Evolutionary conservation across 805 yeast genomes (phyloP).

Genomic region (Candida alai): DNA sequence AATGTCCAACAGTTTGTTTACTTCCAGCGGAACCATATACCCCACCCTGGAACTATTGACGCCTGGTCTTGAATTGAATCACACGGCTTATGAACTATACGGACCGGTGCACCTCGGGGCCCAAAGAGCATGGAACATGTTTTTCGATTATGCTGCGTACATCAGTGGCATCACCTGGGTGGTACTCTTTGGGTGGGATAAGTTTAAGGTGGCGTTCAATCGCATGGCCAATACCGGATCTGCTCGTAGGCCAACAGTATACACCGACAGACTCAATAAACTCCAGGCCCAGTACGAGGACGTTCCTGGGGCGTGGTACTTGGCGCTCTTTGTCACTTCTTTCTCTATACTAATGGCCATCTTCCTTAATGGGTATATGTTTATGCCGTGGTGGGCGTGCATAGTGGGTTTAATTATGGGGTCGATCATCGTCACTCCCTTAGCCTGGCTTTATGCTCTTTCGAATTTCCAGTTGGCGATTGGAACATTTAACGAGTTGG

Average conservation of each 20-base stretch:
- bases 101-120: constrained; percentile 48
- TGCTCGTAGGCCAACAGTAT: too few relatives aligned
- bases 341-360: constrained; percentile 31
- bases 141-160: constrained; percentile 52
- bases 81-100: constrained; percentile 40
- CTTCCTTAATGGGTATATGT: constrained; percentile 29
- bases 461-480: constrained; percentile 51
- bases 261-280: constrained; percentile 43
- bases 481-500: constrained; percentile 48
- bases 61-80: constrained; percentile 35
- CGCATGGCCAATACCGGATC: constrained; percentile 7
- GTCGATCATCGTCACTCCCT: constrained; percentile 43
- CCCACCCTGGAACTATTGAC: constrained; percentile 43
- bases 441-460: constrained; percentile 47
- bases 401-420: constrained; percentile 43
- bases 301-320: constrained; percentile 45
- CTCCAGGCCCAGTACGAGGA: constrained; percentile 35
- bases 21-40: constrained; percentile 34
- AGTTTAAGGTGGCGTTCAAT: constrained; percentile 16
- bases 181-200: constrained; percentile 31
- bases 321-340: constrained; percentile 30
- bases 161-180: constrained; percentile 48
- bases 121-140: constrained; percentile 48
- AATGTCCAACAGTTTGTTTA: constrained; percentile 44
- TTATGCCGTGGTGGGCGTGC: constrained; percentile 43